Base-by-base conservation (phyloP, 176 grass and related monocot species). In the Juncus effusus region DNA sequence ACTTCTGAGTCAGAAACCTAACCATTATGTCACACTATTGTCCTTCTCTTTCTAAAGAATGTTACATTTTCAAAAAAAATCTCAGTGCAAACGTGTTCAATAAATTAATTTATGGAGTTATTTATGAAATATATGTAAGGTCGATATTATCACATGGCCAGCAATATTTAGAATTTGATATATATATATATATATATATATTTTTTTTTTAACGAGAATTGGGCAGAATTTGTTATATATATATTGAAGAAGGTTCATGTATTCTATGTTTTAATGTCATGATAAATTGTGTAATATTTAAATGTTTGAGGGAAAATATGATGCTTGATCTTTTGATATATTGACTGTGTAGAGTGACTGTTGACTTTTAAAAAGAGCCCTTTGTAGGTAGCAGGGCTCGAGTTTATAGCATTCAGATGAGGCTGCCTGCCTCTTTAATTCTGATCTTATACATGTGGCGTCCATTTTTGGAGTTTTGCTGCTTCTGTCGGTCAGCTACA, bases 1-100 rank as follows among this genome's bases (percentile, higher is more conserved):
- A 55, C 19, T 28, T 28, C 19, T 28, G 19, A 45, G 68, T 72
- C 68, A 72, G 68, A 72, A 72, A 72, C 3, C 53, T 42, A 12
- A 72, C 53, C 68, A 71, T 72, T 72, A 72, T 72, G 68, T 72
- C 68, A 72, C 41, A 72, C 68, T 72, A 42, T 72, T 13, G 68
- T 72, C 68, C 68, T 72, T 45, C 8, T 36, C 68, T 16, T 28
- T 28, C 66, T 13, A 69, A 69, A 69, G 66, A 69, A 71, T 71
- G 68, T 72, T 71, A 40, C 9, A 56, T 42, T 40, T 71, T 71
- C 19, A 28, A 28, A 28, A 28, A 28, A 28, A 28, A 28, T 28
- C 19, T 28, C 19, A 1, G 19, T 28, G 19, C 19, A 28, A 28
- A 28, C 19, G 19, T 28, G 19, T 28, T 28, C 19, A 28, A 28